Evolutionary conservation across 2,329 filamentous ascomycete species (phyloP), one percentile per base, ranked within the genome.

Genomic region (Epichloe typhina): DNA sequence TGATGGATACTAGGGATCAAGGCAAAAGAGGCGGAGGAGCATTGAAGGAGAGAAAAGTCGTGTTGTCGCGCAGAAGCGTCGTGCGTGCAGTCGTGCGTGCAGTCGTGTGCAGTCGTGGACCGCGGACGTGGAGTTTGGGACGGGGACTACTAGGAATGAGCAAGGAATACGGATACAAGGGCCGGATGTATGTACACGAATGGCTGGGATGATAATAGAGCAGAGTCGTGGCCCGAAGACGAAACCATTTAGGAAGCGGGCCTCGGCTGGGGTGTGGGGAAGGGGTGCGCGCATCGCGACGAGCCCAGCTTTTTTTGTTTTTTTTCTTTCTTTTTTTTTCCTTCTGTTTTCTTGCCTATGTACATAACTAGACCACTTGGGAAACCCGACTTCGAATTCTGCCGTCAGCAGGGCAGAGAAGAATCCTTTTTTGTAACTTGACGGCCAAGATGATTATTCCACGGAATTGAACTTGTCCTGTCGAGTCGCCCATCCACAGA

Each of bases 41-140:
- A 26, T 43, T n/a, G 31, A 19, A 49, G 31, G 13, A 26, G 13
- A 23, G 37, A 19, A 43, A 49, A 36, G 36, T 35, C 35, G 26
- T 52, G 49, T 42, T 42, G 52, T 49, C 52, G 53, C 59, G 50
- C 53, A 50, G 21, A 50, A 54, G 52, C 46, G 50, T 52, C 6
- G 36, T 38, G 36, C 36, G 36, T 38, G 36, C 36, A 15, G 9
- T 11, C 35, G 35, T 37, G 17, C 17, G 35, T 15, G 35, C 36
- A 15, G 23, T 26, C 23, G 23, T 26, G 23, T 26, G 23, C 2
- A 39, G 50, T 47, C 46, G 50, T 45, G 55, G 41, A 53, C 51
- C 50, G 54, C 13, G 37, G 37, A 39, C 37, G 42, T 49, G 46
- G 42, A 46, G 50, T 50, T 45, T 46, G 50, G 47, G 52, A 31